Base-by-base conservation (phyloP, 1,284 basidiomycete genomes). In the Ganoderma lingzhi region DNA sequence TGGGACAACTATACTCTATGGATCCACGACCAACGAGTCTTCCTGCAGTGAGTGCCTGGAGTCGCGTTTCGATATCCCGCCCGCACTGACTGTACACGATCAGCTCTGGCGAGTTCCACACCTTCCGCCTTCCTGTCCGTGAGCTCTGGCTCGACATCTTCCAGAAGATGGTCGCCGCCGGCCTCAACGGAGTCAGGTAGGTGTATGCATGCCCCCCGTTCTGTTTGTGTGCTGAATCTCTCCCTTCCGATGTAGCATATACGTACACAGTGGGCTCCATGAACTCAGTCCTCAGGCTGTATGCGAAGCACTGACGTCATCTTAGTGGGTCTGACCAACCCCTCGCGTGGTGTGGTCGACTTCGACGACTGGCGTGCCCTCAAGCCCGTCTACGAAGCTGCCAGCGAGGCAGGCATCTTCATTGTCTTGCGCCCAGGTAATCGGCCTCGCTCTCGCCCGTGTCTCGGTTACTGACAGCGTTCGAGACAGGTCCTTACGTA, bases 71-170 rank as follows among this genome's bases (percentile, higher is more conserved):
- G 37, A 23, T 6, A 14, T 42, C 23, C 2, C 15, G 6, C 14
- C 1, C 30, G 48, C 23, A 6, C 59, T 61, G 59, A 61, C 41
- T 17, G 23, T 61, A 15, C 3, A 28, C 19, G 1, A 35, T 14
- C 39, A 87, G 85, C 71, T 85, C 86, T 0, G 93, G 93, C 58
- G 94, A 96, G 78, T 95, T 96, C 77, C 94, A 96, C 76, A 89
- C 94, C 0, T 96, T 92, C 81, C 87, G 94, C 35, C 82, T 95
- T 2, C 94, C 94, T 2, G 90, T 95, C 0, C 92, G 91, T 0
- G 88, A 87, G 6, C 79, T 96, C 66, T 96, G 94, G 94, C 84
- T 88, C 19, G 94, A 96, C 76, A 90, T 95, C 66, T 86, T 96
- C 62, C 89, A 96, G 75, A 96, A 94, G 78, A 83, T 90, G 73